phyloP scores from a whole-genome alignment of 2,329 filamentous ascomycete species.

The Colletotrichum abscissum region DNA sequence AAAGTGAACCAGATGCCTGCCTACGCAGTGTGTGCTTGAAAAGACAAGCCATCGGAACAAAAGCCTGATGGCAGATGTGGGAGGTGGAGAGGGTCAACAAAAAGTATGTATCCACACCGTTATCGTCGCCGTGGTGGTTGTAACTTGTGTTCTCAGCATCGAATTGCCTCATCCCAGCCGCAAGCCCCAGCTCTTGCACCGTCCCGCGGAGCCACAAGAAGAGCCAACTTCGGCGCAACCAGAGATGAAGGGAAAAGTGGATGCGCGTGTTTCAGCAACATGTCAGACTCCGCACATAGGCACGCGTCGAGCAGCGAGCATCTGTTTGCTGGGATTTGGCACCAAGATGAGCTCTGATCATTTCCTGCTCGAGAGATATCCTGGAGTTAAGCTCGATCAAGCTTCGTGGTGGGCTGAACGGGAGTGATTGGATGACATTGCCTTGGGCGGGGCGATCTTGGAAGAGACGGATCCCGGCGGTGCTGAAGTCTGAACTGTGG shows the following conservation, averaged over 20 bases:
- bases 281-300: conserved; percentile 23
- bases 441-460: not conserved
- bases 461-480: not conserved
- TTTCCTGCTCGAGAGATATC: conserved; percentile 26
- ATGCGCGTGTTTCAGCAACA: conserved; percentile 28
- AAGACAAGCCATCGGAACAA: too few relatives aligned
- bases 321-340: conserved; percentile 1
- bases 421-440: conserved; percentile 21
- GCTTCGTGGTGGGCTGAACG: conserved; percentile 25
- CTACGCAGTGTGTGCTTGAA: too few relatives aligned
- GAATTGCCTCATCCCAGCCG: conserved; percentile 8
- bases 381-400: conserved; percentile 34
- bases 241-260: conserved; percentile 26
- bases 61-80: too few relatives aligned
- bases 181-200: not conserved
- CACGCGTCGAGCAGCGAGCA: conserved; percentile 28
- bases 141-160: conserved; percentile 9
- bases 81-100: not conserved
- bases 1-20: too few relatives aligned
- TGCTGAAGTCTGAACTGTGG: conserved; percentile 22
- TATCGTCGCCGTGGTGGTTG: not conserved
- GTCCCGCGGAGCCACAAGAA: conserved; percentile 2
- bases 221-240: conserved; percentile 17
- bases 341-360: conserved; percentile 23
- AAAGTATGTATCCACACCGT: not conserved